Evolutionary conservation across 805 yeast genomes (phyloP).

Genomic region (Saccharomycopsis amapae): DNA sequence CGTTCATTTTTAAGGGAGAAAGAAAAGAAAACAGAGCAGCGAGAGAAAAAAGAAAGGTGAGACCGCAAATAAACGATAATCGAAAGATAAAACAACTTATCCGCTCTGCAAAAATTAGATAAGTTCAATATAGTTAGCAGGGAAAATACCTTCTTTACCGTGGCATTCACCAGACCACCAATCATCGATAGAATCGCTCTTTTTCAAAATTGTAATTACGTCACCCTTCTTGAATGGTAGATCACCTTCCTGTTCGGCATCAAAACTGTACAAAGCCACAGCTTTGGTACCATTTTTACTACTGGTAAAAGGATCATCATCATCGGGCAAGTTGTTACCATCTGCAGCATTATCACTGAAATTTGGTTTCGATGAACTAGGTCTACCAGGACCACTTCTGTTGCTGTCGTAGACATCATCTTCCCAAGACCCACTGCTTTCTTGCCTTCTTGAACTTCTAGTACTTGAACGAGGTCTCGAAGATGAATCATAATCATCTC

Average conservation of each 20-base stretch:
- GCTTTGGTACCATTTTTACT: conserved; percentile 58
- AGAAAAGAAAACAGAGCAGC: not conserved
- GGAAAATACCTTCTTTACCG: conserved; percentile 87
- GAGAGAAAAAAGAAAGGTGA: not conserved
- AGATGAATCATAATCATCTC: conserved; percentile 21
- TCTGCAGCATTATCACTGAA: conserved; percentile 33
- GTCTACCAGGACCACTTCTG: conserved; percentile 32
- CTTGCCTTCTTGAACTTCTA: conserved; percentile 14
- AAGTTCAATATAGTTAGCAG: conserved; percentile 92
- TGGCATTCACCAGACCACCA: conserved; percentile 98
- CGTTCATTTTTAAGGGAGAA: not conserved
- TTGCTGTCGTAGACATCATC: conserved; percentile 72
- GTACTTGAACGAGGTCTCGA: conserved; percentile 1
- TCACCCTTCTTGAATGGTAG: conserved; percentile 92
- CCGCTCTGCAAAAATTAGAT: not conserved
- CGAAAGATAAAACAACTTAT: not conserved
- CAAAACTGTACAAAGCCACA: conserved; percentile 80
- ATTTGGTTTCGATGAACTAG: conserved; percentile 34
- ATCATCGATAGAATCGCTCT: conserved; percentile 83
- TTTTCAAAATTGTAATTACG: conserved; percentile 76
- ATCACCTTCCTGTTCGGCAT: conserved; percentile 92
- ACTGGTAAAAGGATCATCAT: conserved; percentile 26
- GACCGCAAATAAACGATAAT: not conserved
- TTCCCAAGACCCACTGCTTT: conserved; percentile 60
- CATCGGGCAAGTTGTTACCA: conserved; percentile 36